A percentile compares a stretch with the other conserved stretches of the same genome.
These are phyloP conservation scores for Carex kokanica DNA, from an alignment of 176 grass and related monocot genomes.

Conservation along the genomic window DNA sequence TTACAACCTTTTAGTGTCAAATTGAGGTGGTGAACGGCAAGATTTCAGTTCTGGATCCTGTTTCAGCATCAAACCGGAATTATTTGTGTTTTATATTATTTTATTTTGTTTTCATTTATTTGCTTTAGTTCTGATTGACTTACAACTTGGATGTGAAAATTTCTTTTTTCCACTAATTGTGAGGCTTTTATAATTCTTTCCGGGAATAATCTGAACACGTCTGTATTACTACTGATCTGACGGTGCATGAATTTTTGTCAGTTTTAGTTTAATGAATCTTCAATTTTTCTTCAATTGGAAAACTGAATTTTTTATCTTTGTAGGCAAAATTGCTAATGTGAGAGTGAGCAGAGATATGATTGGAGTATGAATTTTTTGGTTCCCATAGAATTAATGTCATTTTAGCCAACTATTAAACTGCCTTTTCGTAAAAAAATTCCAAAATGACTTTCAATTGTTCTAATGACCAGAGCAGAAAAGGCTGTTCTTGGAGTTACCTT, in stretches of 20 bases:
- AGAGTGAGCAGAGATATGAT: not conserved
- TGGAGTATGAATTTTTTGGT: not conserved
- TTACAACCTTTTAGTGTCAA: not conserved
- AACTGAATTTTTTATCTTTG: not conserved
- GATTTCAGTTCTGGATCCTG: not conserved
- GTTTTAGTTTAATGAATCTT: not conserved
- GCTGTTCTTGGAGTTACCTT: not conserved
- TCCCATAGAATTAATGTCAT: not conserved
- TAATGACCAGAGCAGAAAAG: not conserved
- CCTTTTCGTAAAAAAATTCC: not conserved
- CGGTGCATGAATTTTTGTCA: not conserved
- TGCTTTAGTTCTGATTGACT: not conserved
- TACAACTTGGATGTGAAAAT: not conserved
- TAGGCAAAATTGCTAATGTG: not conserved
- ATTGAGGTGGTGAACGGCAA: not conserved
- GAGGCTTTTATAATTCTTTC: not conserved
- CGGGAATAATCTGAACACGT: not conserved
- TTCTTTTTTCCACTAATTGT: not conserved
- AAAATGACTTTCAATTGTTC: not conserved
- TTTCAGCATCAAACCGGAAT: not conserved
- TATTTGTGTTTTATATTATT: not conserved
- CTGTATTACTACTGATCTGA: not conserved
- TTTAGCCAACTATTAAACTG: not conserved
- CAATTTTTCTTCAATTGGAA: not conserved
- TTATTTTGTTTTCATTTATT: not conserved